Base-by-base conservation (phyloP, 305 asterid genomes). In the Fraxinus floribunda region DNA sequence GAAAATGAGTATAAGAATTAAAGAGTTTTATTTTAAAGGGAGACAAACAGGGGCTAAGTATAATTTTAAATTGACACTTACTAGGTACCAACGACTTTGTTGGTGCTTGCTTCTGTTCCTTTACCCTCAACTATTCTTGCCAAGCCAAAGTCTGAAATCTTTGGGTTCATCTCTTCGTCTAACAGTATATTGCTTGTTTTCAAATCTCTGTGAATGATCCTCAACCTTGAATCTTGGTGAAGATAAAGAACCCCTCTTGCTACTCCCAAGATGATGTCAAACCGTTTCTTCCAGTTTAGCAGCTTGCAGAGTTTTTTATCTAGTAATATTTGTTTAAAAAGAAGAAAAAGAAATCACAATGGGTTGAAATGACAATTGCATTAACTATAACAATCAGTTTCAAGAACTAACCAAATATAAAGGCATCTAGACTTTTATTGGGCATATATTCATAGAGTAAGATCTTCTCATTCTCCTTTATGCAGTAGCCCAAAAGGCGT, bases 231-330 rank as follows among this genome's bases (percentile, higher is more conserved):
- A 52, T 52, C 64, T 16, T 52, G 64, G 24, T 52, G 64, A 52
- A 52, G 64, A 5, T 52, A 52, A 52, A 52, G 64, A 5, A n/a
- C 64, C 64, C 64, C 64, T 52, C 64, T 52, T 52, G 84, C 81
- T 32, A 84, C 80, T 13, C 88, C 89, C 80, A 79, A 57, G 13
- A 87, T 87, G 34, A 87, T 84, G 22, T 82, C 77, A 20, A 82
- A 76, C 7, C 87, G 80, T 29, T 62, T 66, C 57, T 52, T 68
- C 87, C 87, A 86, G 15, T 78, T 62, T 79, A 86, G 20, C 75
- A 62, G 36, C 74, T 16, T 44, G 75, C 62, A 6, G 8, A 3
- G 32, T 4, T 26, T 75, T 77, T 75, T 20, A 85, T 85, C 84
- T 82, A 71, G 1, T 41, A 41, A 57, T 62, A 18, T 77, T 22